Conservation (phyloP, 2,329 filamentous ascomycete species). For the Juglanconis oblonga region DNA sequence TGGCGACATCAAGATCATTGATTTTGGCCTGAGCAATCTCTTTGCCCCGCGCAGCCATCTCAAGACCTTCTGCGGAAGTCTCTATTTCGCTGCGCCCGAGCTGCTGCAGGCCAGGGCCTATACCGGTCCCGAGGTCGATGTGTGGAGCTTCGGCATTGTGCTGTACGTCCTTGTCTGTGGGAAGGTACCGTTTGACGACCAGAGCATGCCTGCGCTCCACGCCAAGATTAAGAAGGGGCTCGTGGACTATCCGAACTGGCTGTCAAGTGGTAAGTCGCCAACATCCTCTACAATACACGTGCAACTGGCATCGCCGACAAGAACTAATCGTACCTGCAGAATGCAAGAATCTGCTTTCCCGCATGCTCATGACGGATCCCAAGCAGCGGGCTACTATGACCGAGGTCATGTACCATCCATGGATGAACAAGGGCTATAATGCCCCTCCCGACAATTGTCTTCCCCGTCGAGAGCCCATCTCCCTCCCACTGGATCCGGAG, state of each 20-base stretch:
- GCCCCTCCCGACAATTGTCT: conserved; percentile 86
- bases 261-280: conserved; percentile 71
- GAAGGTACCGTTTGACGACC: conserved; percentile 97
- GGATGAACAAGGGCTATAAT: conserved; percentile 91
- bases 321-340: conserved; percentile 50
- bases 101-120: conserved; percentile 91
- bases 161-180: conserved; percentile 96
- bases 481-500: conserved; percentile 75
- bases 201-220: conserved; percentile 97
- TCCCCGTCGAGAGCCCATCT: conserved; percentile 78
- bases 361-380: conserved; percentile 95
- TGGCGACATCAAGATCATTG: conserved; percentile 98
- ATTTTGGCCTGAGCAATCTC: conserved; percentile 95
- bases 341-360: conserved; percentile 86
- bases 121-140: conserved; percentile 92
- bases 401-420: conserved; percentile 92
- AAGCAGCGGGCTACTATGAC: conserved; percentile 79
- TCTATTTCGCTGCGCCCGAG: conserved; percentile 97
- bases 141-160: conserved; percentile 99
- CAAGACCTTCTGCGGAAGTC: conserved; percentile 95
- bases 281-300: neutral
- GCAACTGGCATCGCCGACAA: neutral
- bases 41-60: conserved; percentile 82
- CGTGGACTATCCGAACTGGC: conserved; percentile 92
- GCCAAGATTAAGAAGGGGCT: conserved; percentile 98